Base-by-base conservation (phyloP, 257 asterid genomes). In the Solanum infundibuliforme region DNA sequence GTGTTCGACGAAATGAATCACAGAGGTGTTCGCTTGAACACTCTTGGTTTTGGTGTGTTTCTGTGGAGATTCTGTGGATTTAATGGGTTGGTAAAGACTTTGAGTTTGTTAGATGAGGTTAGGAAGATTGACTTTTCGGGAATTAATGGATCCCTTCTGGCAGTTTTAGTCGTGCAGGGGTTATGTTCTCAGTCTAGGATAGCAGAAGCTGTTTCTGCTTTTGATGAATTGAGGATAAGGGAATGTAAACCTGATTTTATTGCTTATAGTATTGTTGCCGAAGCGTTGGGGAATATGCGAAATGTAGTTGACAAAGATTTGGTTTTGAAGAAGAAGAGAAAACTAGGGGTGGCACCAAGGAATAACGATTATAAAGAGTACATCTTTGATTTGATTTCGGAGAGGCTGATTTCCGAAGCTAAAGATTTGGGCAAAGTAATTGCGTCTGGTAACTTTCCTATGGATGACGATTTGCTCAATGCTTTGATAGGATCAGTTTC, bases 271-370 rank as follows among this genome's bases (percentile, higher is more conserved):
- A 87, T 94, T 52, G 98, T 94, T n/a, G 95, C 97, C 4, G 98
- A 96, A 93, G 85, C 90, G 41, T 87, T 92, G 86, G 93, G 94
- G 21, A 89, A 86, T 89, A 90, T 88, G 91, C 93, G 98, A 23
- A 88, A 46, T 18, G 93, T 90, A 65, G 94, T 89, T 84, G 95
- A 94, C 46, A 93, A 92, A 69, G 92, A 91, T 65, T 88, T 76
- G 86, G 89, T 94, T 86, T 88, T 95, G 92, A 96, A 96, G 93
- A 95, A 90, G 95, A 96, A 96, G 88, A 94, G 99, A 14, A 96
- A 95, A 92, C 88, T 95, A 66, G 98, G 99, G 14, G 99, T 95
- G 89, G 97, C 98, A 1, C 99, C 98, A 29, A 88, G 98, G 91
- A 88, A 89, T 6, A 91, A 41, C 3, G 98, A 94, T 69, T 96